Evolutionary conservation across 495 filamentous ascomycete genomes (phyloP).

Genomic region (Aspergillus olivimuriae): DNA sequence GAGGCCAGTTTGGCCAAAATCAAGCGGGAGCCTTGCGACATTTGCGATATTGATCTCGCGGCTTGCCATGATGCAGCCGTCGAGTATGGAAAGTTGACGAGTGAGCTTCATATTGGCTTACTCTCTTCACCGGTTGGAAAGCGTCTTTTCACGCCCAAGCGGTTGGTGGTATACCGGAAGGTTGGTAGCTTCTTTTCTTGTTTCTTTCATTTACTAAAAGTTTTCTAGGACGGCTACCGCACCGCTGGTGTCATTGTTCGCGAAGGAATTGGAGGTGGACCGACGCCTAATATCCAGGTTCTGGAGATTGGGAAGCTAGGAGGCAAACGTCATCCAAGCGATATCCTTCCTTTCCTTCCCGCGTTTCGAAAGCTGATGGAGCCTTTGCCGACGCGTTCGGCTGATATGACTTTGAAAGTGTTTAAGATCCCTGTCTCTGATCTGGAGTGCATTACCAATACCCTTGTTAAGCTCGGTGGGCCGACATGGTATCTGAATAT

Average conservation of each 20-base stretch:
- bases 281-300: conserved; percentile 62
- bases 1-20: conserved; percentile 87
- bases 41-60: conserved; percentile 75
- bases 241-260: conserved; percentile 73
- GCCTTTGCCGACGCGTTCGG: conserved; percentile 45
- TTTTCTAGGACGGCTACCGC: conserved; percentile 60
- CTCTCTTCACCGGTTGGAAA: conserved; percentile 70
- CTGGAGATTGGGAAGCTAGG: conserved; percentile 63
- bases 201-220: conserved; percentile 10
- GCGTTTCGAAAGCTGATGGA: conserved; percentile 55
- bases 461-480: conserved; percentile 54
- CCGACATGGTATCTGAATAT: conserved; percentile 40
- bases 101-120: conserved; percentile 65
- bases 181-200: conserved; percentile 21
- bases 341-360: conserved; percentile 73
- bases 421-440: conserved; percentile 62
- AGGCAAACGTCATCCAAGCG: conserved; percentile 61
- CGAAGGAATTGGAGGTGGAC: conserved; percentile 58
- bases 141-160: conserved; percentile 64
- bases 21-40: conserved; percentile 74
- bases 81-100: conserved; percentile 65
- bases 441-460: conserved; percentile 75
- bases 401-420: conserved; percentile 57
- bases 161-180: conserved; percentile 68
- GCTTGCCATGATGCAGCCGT: conserved; percentile 73